Evolutionary conservation across 1,139 yeast species (phyloP), one percentile per base, ranked within the genome.

Genomic region (Sporopachydermia cereana): DNA sequence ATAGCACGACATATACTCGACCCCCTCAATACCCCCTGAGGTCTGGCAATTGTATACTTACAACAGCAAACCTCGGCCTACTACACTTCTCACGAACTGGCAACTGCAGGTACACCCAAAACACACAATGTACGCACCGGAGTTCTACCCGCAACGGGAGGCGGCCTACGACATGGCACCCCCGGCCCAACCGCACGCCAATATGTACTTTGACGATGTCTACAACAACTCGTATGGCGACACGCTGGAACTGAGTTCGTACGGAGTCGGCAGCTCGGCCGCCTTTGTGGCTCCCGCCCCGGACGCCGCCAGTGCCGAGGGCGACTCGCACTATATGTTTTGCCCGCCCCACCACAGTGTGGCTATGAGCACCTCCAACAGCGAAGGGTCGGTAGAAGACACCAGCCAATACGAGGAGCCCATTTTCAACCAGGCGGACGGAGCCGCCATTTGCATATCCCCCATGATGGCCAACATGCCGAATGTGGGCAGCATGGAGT

Each of bases 341-440:
- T 34, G 17, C 22, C 39, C 5, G 17, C 12, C 12, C 39, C 18
- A 7, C 9, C 12, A 16, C 5, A 20, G 22, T 9, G 20, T 20
- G 22, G 9, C 39, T 5, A 34, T 34, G 39, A 5, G 17, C 5
- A 9, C 9, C 39, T 7, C 12, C 17, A 7, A 12, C 18, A 34
- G 39, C 22, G n/a, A 5, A 7, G 22, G 22, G 9, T 34, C 39
- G 39, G 39, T 34, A n/a, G 39, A 34, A 7, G 14, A 14, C 29
- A 7, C 7, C 14, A 14, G 29, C 14, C 12, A n/a, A 7, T 34
- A 16, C 17, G 39, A 34, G n/a, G 39, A 34, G 22, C 39, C 39
- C 9, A 34, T 34, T 34, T 34, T 34, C 39, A 34, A 34, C 17
- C 39, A 34, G 22, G 18, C 39, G 9, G 39, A 34, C 22, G 39